Conservation (phyloP, 345 rosid species). For the Nephelium lappaceum region DNA sequence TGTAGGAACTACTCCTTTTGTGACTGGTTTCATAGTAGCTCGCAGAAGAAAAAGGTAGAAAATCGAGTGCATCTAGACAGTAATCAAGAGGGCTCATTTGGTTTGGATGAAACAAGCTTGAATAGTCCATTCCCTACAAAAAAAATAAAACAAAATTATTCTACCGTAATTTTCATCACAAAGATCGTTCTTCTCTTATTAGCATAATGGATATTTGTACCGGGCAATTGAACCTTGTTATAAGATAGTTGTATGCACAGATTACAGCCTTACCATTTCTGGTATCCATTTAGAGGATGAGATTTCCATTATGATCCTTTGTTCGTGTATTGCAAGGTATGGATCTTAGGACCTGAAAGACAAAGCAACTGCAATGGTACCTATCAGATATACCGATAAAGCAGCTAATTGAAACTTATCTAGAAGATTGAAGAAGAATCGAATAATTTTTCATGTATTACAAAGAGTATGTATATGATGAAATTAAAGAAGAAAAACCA, state of each 20-base stretch:
- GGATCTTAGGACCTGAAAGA: background rate
- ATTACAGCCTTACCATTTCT: constrained; percentile 8
- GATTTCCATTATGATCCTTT: constrained; percentile 5
- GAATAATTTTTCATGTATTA: background rate
- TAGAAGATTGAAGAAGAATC: background rate
- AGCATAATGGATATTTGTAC: background rate
- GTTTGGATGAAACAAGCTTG: constrained; percentile 27
- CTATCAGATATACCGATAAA: background rate
- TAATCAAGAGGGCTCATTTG: constrained; percentile 31
- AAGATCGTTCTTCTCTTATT: too few species aligned
- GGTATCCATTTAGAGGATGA: constrained; percentile 15
- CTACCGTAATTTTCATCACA: too few species aligned
- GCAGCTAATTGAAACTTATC: background rate
- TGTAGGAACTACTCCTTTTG: background rate
- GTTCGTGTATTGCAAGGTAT: background rate
- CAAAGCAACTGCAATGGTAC: background rate
- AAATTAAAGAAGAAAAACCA: background rate
- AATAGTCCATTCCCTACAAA: constrained; percentile 43
- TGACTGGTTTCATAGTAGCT: constrained; percentile 17
- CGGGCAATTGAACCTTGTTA: background rate
- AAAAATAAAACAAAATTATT: background rate
- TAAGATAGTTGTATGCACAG: background rate
- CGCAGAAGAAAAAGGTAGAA: constrained; percentile 29
- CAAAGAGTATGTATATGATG: background rate
- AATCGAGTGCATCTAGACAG: constrained; percentile 33